phyloP scores from a whole-genome alignment of 495 filamentous ascomycete genomes.

The Neurospora sp. region DNA sequence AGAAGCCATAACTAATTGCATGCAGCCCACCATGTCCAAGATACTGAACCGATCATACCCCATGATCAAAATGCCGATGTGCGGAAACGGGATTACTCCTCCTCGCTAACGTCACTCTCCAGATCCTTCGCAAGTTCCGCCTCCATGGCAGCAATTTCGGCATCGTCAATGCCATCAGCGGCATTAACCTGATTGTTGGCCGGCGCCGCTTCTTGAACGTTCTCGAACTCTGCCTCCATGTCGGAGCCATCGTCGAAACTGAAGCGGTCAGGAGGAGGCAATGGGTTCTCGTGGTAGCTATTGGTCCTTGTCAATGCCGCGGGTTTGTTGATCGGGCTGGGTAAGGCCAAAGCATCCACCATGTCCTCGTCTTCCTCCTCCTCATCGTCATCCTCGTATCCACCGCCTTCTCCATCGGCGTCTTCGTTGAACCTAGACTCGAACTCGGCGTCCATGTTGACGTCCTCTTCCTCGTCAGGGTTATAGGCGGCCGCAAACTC shows the following conservation, averaged over 20 bases:
- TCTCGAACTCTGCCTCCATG: conserved; percentile 29
- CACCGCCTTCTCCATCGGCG: not conserved
- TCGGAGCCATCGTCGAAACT: conserved; percentile 12
- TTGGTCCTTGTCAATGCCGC: not conserved
- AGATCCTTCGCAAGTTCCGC: conserved; percentile 21
- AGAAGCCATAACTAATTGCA: not conserved
- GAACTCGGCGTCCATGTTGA: conserved; percentile 24
- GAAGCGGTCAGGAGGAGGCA: not conserved
- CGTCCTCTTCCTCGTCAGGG: conserved; percentile 28
- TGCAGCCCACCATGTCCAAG: not conserved
- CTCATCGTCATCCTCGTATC: conserved; percentile 12
- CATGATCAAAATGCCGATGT: not conserved
- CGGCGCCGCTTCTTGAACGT: conserved; percentile 6
- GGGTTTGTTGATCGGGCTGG: conserved; percentile 23
- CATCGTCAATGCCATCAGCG: conserved; percentile 5
- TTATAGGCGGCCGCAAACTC: conserved; percentile 27
- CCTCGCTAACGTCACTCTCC: conserved; percentile 23
- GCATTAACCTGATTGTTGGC: not conserved
- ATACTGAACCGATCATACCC: not conserved
- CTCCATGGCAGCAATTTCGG: conserved; percentile 32
- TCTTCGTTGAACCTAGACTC: conserved; percentile 7
- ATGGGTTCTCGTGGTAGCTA: not conserved
- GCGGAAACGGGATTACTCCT: conserved; percentile 10
- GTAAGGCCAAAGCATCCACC: conserved; percentile 20
- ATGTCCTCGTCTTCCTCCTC: conserved; percentile 16